These are phyloP conservation scores for Boechera divaricarpa DNA, from an alignment of 345 rosid species.

Conservation along the genomic window DNA sequence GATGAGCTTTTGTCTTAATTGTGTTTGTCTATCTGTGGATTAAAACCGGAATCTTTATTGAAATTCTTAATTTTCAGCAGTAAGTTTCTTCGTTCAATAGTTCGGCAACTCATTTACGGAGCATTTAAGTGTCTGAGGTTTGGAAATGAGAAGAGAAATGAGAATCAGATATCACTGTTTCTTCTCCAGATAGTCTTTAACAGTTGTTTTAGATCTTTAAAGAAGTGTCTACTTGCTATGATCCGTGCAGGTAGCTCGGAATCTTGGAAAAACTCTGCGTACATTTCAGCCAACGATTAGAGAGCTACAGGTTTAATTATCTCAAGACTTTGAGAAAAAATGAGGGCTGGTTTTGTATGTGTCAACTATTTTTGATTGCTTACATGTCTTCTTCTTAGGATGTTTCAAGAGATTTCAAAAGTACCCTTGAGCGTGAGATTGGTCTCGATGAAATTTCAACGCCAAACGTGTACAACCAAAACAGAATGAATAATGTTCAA, in stretches of 20 bases:
- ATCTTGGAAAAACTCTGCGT: conserved; percentile 89
- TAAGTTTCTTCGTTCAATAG: neutral
- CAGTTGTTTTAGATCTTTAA: conserved; percentile 12
- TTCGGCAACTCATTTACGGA: neutral
- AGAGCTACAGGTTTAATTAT: conserved; percentile 75
- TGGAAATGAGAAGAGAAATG: conserved; percentile 3
- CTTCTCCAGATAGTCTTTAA: conserved; percentile 4
- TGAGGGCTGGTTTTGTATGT: conserved; percentile 16
- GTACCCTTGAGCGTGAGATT: conserved; percentile 89
- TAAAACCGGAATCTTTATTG: neutral
- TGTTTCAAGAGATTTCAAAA: conserved; percentile 94
- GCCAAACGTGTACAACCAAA: conserved; percentile 53
- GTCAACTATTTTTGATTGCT: conserved; percentile 9
- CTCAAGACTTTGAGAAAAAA: neutral
- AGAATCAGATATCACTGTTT: neutral
- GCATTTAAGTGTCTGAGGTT: conserved; percentile 1
- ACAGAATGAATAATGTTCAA: conserved; percentile 48
- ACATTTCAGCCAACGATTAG: conserved; percentile 92
- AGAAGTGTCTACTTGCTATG: conserved; percentile 10
- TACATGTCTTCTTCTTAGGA: conserved; percentile 54
- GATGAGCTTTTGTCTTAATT: neutral
- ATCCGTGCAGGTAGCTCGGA: conserved; percentile 80
- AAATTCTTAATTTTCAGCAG: neutral
- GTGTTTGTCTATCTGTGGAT: conserved; percentile 6
- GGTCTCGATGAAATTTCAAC: conserved; percentile 70